Base-by-base conservation (phyloP, 2,329 filamentous ascomycete species). In the Gaeumannomyces tritici region DNA sequence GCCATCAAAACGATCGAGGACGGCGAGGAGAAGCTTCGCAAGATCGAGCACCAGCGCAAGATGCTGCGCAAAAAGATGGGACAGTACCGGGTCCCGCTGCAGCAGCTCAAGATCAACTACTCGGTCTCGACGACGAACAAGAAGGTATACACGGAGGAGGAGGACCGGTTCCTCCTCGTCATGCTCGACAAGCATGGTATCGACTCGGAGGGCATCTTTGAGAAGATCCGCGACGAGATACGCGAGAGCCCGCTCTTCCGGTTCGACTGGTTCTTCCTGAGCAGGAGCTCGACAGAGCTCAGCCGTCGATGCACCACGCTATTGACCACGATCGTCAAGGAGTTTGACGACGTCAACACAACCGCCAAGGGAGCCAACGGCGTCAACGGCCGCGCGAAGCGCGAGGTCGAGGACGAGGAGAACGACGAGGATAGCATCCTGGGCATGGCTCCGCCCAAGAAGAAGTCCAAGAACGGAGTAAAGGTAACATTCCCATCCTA, bases 231-330 rank as follows among this genome's bases (percentile, higher is more conserved):
- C n/a, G 93, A 98, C 67, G 95, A 98, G 73, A 96, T 99, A 67
- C 89, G 93, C 42, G 92, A 97, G 67, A 93, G 89, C 63, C 93
- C 95, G 12, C 80, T 99, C 4, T 99, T 99, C 83, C 87, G 95
- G 54, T 99, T 99, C 70, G 95, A 99, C 73, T 99, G 96, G 96
- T 99, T 99, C 79, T 97, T 99, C 81, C 83, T 99, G 55, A 96
- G 91, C 73, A 86, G 95, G 57, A 99, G 93, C 4, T 91, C 95
- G 0, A 88, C 93, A 60, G 95, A 99, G 76, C 89, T 99, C 69
- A 89, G 91, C 65, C 88, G 95, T 69, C 86, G 96, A 61, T 98
- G 95, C 77, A 96, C 90, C 35, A 99, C 96, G 1, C 83, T 99
- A 61, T 85, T 99, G 66, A 96, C 93, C 47, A 96, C 95, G 0